A percentile compares a stretch with the other conserved stretches of the same genome.
Evolutionary conservation across 805 yeast genomes (phyloP).

Genomic region (Saccharomycopsis vini): DNA sequence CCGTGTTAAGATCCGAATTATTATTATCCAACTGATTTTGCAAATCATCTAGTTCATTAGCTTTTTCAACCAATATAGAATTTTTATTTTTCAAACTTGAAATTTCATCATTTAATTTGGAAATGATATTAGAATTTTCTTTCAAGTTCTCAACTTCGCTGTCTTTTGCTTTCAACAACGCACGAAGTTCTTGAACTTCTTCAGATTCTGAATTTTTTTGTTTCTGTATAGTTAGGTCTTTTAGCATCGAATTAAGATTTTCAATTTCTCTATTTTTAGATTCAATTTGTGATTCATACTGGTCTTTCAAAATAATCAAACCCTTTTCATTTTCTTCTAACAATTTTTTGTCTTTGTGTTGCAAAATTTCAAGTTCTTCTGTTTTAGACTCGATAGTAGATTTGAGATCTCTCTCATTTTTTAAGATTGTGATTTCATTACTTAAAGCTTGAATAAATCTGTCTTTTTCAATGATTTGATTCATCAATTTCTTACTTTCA

Average conservation of each 20-base stretch:
- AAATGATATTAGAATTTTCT: not conserved
- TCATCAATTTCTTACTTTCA: not conserved
- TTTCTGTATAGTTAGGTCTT: constrained; percentile 3
- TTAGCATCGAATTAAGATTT: constrained; percentile 1
- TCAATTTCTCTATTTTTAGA: constrained; percentile 7
- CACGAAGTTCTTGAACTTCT: not conserved
- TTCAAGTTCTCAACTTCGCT: constrained; percentile 2
- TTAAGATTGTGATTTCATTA: constrained; percentile 9
- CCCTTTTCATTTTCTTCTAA: not conserved
- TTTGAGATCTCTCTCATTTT: constrained; percentile 3
- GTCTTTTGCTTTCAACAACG: not conserved
- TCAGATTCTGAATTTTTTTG: not conserved
- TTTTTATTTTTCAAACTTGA: not conserved
- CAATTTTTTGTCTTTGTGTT: not conserved
- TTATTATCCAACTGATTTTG: too few species aligned
- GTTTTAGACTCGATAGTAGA: constrained; percentile 3
- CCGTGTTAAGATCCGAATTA: not conserved
- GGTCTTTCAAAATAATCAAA: constrained; percentile 1
- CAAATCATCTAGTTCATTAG: constrained; percentile 1
- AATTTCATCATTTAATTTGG: constrained; percentile 2
- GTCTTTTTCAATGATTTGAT: constrained; percentile 11
- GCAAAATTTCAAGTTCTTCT: constrained; percentile 1
- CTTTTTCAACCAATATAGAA: not conserved
- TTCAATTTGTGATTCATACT: constrained; percentile 1
- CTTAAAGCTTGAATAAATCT: constrained; percentile 6